phyloP scores from a whole-genome alignment of 257 asterid species.

The Nicotiana obtusifolia region DNA sequence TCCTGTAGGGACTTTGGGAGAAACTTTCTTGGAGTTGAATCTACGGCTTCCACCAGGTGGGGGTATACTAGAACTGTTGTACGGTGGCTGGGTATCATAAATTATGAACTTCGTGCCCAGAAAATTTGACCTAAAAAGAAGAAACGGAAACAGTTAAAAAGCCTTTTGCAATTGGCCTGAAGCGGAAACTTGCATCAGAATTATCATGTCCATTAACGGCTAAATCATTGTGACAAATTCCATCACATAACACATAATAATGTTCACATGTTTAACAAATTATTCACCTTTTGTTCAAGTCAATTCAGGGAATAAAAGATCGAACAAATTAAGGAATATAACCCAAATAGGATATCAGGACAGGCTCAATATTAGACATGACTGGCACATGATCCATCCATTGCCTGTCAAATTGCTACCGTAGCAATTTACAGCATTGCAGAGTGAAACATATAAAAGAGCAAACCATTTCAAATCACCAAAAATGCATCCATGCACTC shows the following conservation, averaged over 20 bases:
- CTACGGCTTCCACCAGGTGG: constrained; percentile 59
- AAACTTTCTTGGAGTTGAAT: constrained; percentile 58
- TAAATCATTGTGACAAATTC: neutral
- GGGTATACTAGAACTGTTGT: constrained; percentile 33
- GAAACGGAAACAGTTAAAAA: neutral
- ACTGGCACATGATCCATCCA: neutral
- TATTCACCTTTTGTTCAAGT: neutral
- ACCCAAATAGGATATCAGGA: neutral
- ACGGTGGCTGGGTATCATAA: constrained; percentile 69
- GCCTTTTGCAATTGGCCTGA: neutral
- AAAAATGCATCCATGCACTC: neutral
- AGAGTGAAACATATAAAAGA: neutral
- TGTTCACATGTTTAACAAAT: neutral
- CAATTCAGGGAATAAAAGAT: neutral
- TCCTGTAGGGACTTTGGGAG: constrained; percentile 68
- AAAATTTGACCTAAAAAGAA: constrained; percentile 60
- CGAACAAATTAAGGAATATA: neutral
- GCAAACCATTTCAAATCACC: neutral
- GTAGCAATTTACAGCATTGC: neutral
- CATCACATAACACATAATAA: neutral
- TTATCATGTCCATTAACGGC: neutral
- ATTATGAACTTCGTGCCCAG: constrained; percentile 82
- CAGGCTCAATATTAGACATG: neutral
- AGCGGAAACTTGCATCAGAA: neutral
- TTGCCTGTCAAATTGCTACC: neutral